Evolutionary conservation across 768 basidiomycete genomes (phyloP), one percentile per base, ranked within the genome.

Genomic region (Lactarius sp.): DNA sequence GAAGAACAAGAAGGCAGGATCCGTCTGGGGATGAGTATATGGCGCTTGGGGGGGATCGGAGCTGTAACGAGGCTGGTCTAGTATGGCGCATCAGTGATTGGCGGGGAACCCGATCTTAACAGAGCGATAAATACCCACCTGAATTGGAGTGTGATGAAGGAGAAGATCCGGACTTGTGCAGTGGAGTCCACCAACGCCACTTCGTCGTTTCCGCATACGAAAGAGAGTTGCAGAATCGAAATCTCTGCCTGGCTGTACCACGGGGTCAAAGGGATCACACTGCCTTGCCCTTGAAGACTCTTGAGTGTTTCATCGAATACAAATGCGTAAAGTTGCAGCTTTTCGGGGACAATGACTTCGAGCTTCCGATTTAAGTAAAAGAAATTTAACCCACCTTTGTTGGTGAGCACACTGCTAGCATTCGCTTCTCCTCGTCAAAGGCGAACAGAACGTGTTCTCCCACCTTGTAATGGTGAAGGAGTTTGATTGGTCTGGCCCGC

Each of bases 11-110:
- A 14, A 85, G 68, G 67, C 82, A 85, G 27, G 84, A 75, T 0
- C 82, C 83, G 66, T 85, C 84, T 0, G 84, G 82, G 0, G 84
- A 77, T 0, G 82, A 76, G 68, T 72, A 73, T 12, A 79, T 72
- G 22, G 66, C 70, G 16, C 55, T 64, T 0, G 82, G 81, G 2
- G 68, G 52, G 10, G 68, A 64, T 0, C 70, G 62, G 1, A 85
- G 71, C 18, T 76, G 70, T 3, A 84, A 66, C 0, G 77, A 73
- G 0, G 83, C 79, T 12, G 81, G 79, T 31, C 83, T 84, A 33
- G 4, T 20, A 27, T 6, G 22, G 4, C 8, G 22, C 31, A 46
- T n/a, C 51, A n/a, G 46, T 13, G n/a, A 52, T 10, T 46, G 57
- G 37, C 3, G n/a, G 12, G 39, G 14, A 36, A 31, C 14, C 13